Base-by-base conservation (phyloP, 108 stramenopile species). In the Aurantiochytrium sp. region DNA sequence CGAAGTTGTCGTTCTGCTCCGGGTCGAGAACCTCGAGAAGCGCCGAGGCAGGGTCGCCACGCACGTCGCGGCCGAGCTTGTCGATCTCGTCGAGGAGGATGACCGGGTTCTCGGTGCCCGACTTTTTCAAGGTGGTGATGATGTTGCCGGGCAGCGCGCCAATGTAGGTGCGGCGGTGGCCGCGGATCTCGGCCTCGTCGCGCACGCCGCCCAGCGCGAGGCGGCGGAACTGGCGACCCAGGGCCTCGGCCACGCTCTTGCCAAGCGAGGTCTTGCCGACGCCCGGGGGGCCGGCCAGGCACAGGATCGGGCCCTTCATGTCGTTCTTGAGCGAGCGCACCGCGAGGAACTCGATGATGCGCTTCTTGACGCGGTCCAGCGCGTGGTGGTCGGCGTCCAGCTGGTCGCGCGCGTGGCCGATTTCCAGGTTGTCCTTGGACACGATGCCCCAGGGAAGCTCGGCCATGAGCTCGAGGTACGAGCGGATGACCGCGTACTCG, bases 51-150 rank as follows among this genome's bases (percentile, higher is more conserved):
- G 98, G 98, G 89, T 98, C 97, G 24, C 98, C 98, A 24, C 85
- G 12, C 34, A 85, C 89, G 48, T 31, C 31, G 1, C 73, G 73
- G 52, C 92, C 55, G 95, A 95, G 91, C 87, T 99, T 99, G 89
- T 99, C 98, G 86, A 99, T 96, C 88, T 99, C 98, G 89, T 99
- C 98, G 85, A 99, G 96, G 52, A 99, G 88, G 2, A 99, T 90
- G 15, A 99, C 88, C 32, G 97, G 97, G 90, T 99, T 97, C 55
- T 90, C 90, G 4, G 94, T 88, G 19, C 94, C 94, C 3, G 95
- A 93, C 17, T 92, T 93, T 87, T 98, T 98, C 37, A 99, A 92
- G 48, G 96, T 95, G 88, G 98, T 96, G 65, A 97, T 96, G 12
- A 95, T 91, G 87, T 98, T 98, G 68, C 98, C 98, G 0, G 97